A percentile compares a stretch with the other conserved stretches of the same genome.
Conservation (phyloP, 2,329 filamentous ascomycete genomes). For the Aspergillus calidoustus region DNA sequence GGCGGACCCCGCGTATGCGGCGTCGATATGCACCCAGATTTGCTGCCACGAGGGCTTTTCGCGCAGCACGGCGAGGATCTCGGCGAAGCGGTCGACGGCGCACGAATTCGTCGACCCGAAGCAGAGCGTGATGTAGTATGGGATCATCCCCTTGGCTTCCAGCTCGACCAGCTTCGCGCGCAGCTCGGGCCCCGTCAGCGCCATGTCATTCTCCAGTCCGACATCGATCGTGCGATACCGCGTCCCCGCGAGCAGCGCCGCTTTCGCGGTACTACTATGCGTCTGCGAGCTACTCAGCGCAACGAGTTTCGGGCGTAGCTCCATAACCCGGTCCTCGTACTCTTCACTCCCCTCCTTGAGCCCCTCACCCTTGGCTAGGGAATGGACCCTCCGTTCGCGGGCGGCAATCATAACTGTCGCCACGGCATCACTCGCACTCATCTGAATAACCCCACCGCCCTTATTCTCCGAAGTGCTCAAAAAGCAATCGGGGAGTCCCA, state of each 20-base stretch:
- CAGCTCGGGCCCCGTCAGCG: constrained; percentile 70
- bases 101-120: constrained; percentile 89
- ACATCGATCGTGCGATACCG: constrained; percentile 74
- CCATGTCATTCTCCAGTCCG: constrained; percentile 65
- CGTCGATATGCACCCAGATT: constrained; percentile 93
- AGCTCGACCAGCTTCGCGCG: constrained; percentile 67
- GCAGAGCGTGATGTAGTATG: constrained; percentile 84
- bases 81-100: constrained; percentile 78
- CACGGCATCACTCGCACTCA: constrained; percentile 84
- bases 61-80: constrained; percentile 62
- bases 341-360: constrained; percentile 55
- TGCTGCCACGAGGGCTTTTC: constrained; percentile 55
- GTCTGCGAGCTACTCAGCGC: constrained; percentile 78
- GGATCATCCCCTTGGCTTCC: constrained; percentile 71
- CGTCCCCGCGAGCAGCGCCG: constrained; percentile 83
- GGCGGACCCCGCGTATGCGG: constrained; percentile 86
- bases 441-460: constrained; percentile 93
- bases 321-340: constrained; percentile 70
- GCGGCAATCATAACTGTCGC: constrained; percentile 87
- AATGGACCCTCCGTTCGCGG: constrained; percentile 74
- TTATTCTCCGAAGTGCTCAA: constrained; percentile 66
- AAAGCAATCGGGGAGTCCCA: constrained; percentile 75
- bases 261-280: constrained; percentile 86
- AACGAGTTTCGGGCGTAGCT: constrained; percentile 72
- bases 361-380: constrained; percentile 58